Percentiles rank a stretch among this genome's conserved stretches.
phyloP scores from a whole-genome alignment of 2,329 filamentous ascomycete genomes.

The Diaporthe nobilis region DNA sequence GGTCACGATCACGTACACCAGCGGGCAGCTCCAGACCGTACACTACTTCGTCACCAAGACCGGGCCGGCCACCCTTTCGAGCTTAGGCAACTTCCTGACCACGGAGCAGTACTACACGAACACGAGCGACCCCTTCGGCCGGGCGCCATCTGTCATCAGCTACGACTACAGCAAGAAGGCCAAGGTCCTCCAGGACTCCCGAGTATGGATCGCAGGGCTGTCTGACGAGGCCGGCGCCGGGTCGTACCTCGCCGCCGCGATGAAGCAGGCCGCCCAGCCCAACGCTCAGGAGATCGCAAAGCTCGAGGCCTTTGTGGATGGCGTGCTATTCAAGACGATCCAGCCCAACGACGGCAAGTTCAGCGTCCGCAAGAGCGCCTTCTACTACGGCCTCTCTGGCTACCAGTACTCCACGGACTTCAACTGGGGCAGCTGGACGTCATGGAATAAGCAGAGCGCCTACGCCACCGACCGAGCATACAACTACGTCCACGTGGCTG shows the following conservation, averaged over 20 bases:
- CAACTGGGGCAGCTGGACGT: constrained; percentile 65
- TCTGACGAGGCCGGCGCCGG: constrained; percentile 73
- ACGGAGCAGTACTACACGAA: constrained; percentile 67
- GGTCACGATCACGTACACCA: constrained; percentile 62
- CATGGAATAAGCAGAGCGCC: constrained; percentile 64
- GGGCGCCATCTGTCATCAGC: constrained; percentile 68
- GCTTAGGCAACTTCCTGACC: constrained; percentile 68
- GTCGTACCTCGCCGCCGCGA: constrained; percentile 66
- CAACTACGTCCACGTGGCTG: constrained; percentile 70
- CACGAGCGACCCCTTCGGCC: constrained; percentile 65
- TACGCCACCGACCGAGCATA: constrained; percentile 67
- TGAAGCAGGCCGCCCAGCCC: constrained; percentile 69
- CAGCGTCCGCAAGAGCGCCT: constrained; percentile 67
- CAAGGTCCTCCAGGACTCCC: constrained; percentile 61
- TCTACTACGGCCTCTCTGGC: constrained; percentile 64
- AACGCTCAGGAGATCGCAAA: constrained; percentile 62
- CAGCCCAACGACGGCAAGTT: constrained; percentile 57
- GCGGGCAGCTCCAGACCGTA: constrained; percentile 64
- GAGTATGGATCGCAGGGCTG: constrained; percentile 72
- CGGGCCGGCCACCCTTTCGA: constrained; percentile 57
- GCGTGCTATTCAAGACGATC: constrained; percentile 64
- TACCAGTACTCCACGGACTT: constrained; percentile 60
- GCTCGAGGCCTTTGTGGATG: constrained; percentile 67
- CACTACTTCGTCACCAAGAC: constrained; percentile 70
- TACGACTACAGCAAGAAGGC: constrained; percentile 65